Conservation (phyloP, 1,284 basidiomycete species). For the Ganoderma sinense region DNA sequence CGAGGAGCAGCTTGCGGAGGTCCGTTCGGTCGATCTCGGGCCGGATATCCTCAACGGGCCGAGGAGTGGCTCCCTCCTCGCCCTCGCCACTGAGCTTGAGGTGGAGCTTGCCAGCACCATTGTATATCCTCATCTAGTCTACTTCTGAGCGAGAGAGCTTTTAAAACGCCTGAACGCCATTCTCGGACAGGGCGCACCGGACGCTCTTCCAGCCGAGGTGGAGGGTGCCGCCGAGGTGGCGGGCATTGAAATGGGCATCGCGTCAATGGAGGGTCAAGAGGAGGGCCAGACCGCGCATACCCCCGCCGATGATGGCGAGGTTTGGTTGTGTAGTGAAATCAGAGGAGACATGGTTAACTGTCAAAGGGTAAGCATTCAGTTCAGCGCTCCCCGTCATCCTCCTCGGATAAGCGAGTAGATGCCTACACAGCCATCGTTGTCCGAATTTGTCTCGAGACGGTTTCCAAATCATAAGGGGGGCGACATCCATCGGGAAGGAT, state of each 20-base stretch:
- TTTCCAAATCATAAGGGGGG: too few species aligned
- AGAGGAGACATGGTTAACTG: not conserved
- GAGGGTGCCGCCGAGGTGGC: not conserved
- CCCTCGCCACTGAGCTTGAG: not conserved
- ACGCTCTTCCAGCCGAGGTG: slow-evolving; percentile 3
- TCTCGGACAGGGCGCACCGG: slow-evolving; percentile 1
- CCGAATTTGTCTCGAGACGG: too few species aligned
- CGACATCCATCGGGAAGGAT: too few species aligned
- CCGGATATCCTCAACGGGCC: not conserved
- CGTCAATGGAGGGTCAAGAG: not conserved
- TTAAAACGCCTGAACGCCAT: not conserved
- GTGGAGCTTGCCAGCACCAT: not conserved
- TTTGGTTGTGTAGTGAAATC: not conserved
- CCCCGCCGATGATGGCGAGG: not conserved
- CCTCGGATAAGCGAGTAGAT: too few species aligned
- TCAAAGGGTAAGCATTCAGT: too few species aligned
- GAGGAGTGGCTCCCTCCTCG: not conserved
- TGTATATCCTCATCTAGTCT: not conserved
- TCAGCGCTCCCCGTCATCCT: too few species aligned
- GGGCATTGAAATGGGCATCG: not conserved
- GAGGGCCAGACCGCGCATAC: not conserved
- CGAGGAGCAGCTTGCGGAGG: slow-evolving; percentile 22
- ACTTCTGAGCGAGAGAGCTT: not conserved
- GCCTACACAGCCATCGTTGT: too few species aligned
- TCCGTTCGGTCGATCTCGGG: slow-evolving; percentile 28